These are phyloP conservation scores for Myochromella boudieri DNA, from an alignment of 768 basidiomycete species.

Conservation along the genomic window DNA sequence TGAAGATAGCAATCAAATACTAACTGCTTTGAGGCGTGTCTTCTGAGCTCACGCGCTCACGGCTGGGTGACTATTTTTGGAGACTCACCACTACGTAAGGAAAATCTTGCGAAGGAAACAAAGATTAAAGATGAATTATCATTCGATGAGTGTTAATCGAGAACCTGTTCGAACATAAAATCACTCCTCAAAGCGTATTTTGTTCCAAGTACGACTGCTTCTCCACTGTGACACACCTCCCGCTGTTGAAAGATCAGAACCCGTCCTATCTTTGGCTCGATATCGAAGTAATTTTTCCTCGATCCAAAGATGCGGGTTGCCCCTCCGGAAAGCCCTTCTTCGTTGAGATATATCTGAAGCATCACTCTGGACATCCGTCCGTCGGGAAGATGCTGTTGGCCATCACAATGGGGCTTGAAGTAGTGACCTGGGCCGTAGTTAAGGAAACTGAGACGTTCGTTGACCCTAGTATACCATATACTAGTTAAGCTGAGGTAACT, in stretches of 20 bases:
- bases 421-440: constrained; percentile 43
- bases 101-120: too few relatives aligned
- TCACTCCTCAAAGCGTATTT: constrained; percentile 44
- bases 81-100: too few relatives aligned
- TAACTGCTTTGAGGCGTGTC: too few relatives aligned
- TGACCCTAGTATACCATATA: constrained; percentile 27
- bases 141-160: not conserved
- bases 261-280: constrained; percentile 41
- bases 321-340: constrained; percentile 35
- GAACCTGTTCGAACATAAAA: constrained; percentile 32
- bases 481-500: not conserved
- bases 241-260: constrained; percentile 47
- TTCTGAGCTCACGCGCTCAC: too few relatives aligned
- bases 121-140: not conserved
- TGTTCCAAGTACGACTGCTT: constrained; percentile 36
- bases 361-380: constrained; percentile 39
- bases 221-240: constrained; percentile 40
- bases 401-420: constrained; percentile 42
- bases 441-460: constrained; percentile 45
- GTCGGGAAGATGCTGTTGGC: constrained; percentile 33
- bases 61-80: too few relatives aligned
- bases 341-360: constrained; percentile 46
- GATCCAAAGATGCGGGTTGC: constrained; percentile 39
- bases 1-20: too few relatives aligned
- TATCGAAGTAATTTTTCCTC: constrained; percentile 32